Conservation (phyloP, 305 asterid genomes). For the Fraxinus nigra region DNA sequence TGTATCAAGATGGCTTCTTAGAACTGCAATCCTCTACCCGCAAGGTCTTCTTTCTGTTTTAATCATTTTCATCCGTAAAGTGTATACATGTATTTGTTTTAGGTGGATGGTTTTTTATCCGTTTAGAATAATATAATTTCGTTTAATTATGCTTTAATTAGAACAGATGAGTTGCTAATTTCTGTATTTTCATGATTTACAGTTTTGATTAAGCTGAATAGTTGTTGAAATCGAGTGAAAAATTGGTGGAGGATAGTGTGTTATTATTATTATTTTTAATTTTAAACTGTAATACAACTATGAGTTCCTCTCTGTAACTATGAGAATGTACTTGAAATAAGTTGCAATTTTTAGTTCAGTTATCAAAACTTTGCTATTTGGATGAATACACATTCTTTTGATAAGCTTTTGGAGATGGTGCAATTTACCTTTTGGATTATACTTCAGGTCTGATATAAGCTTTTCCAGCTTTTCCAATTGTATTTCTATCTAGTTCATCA, state of each 20-base stretch:
- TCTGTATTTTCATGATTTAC: neutral
- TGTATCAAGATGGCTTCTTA: constrained; percentile 80
- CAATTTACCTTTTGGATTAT: neutral
- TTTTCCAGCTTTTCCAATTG: neutral
- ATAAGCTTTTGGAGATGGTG: neutral
- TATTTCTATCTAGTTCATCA: constrained; percentile 5
- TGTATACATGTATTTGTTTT: neutral
- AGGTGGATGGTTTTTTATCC: neutral
- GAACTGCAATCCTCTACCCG: constrained; percentile 48
- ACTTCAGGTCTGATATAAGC: constrained; percentile 2
- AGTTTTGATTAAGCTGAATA: constrained; percentile 1
- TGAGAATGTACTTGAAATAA: neutral
- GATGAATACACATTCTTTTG: neutral
- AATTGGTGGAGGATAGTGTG: neutral
- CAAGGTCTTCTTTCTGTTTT: constrained; percentile 42
- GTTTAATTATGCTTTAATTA: neutral
- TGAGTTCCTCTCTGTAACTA: neutral
- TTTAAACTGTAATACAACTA: neutral
- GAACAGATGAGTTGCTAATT: neutral
- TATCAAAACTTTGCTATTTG: neutral
- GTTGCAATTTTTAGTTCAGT: neutral
- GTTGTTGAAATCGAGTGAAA: neutral
- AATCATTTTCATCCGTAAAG: neutral
- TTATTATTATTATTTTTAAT: neutral
- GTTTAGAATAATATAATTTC: neutral